These are phyloP conservation scores for Gossypium stocksii DNA, from an alignment of 345 rosid species.

Conservation along the genomic window DNA sequence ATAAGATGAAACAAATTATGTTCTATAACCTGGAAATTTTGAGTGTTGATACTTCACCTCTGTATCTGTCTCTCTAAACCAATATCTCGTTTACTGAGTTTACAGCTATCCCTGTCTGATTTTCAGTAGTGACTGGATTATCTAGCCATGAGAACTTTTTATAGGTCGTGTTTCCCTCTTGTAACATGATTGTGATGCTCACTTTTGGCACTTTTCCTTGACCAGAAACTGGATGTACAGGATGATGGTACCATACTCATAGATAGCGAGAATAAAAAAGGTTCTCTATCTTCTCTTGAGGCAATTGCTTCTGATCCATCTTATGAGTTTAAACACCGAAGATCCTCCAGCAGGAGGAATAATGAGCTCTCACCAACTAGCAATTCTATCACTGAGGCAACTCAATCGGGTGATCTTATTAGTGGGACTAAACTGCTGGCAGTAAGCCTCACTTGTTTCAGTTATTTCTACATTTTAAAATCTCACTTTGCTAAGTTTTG, in stretches of 20 bases:
- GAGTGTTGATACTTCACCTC: background rate
- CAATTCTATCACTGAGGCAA: slow-evolving; percentile 65
- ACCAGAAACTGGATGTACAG: slow-evolving; percentile 51
- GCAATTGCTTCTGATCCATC: slow-evolving; percentile 47
- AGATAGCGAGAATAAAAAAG: slow-evolving; percentile 56
- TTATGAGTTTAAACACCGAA: slow-evolving; percentile 50
- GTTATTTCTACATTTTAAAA: background rate
- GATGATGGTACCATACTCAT: slow-evolving; percentile 49
- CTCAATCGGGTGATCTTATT: slow-evolving; percentile 55
- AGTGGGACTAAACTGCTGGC: slow-evolving; percentile 39
- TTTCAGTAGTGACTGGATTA: background rate
- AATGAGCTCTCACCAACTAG: slow-evolving; percentile 62
- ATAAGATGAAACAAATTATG: background rate
- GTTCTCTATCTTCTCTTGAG: slow-evolving; percentile 45
- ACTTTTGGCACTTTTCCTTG: slow-evolving; percentile 19
- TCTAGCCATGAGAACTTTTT: background rate
- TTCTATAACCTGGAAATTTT: background rate
- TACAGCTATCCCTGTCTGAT: background rate
- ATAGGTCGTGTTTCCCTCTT: background rate
- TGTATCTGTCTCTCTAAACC: slow-evolving; percentile 1
- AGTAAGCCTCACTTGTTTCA: slow-evolving; percentile 30
- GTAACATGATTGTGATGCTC: slow-evolving; percentile 2
- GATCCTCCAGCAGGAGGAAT: slow-evolving; percentile 79
- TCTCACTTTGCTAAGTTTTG: background rate
- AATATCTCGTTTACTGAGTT: background rate